Evolutionary conservation across 1,284 basidiomycete genomes (phyloP).

Genomic region (Inonotus obliquus): DNA sequence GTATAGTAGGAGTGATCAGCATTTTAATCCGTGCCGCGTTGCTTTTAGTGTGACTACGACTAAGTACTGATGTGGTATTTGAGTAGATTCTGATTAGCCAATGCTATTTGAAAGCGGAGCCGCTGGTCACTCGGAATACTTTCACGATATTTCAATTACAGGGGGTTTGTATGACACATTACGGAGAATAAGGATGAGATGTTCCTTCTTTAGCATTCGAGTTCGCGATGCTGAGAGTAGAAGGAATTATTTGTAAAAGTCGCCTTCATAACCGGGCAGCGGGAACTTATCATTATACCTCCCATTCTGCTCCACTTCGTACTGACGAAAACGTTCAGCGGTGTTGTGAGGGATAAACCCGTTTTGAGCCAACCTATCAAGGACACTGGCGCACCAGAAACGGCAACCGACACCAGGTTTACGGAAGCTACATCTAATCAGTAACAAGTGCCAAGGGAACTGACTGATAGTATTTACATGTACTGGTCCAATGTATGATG

Average conservation of each 20-base stretch:
- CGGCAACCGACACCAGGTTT: not conserved
- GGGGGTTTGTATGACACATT: too few species aligned
- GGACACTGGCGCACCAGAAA: not conserved
- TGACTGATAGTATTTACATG: not conserved
- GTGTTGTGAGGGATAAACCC: not conserved
- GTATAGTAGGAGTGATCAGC: too few species aligned
- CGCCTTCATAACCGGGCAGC: not conserved
- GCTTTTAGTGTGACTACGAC: too few species aligned
- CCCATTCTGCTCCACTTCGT: not conserved
- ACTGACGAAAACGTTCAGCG: not conserved
- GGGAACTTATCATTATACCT: not conserved
- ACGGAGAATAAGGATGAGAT: not conserved
- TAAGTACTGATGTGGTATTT: too few species aligned
- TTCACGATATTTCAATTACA: too few species aligned
- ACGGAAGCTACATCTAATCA: not conserved
- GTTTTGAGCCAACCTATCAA: not conserved
- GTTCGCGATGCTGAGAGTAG: not conserved
- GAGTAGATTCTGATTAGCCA: too few species aligned
- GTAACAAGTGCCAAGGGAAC: not conserved
- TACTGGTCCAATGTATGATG: not conserved
- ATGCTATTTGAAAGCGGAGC: too few species aligned
- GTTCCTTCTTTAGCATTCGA: not conserved
- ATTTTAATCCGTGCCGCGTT: too few species aligned
- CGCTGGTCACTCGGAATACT: too few species aligned
- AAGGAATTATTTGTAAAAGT: not conserved